Conservation (phyloP, 2,329 filamentous ascomycete genomes). For the Fusarium torulosum region DNA sequence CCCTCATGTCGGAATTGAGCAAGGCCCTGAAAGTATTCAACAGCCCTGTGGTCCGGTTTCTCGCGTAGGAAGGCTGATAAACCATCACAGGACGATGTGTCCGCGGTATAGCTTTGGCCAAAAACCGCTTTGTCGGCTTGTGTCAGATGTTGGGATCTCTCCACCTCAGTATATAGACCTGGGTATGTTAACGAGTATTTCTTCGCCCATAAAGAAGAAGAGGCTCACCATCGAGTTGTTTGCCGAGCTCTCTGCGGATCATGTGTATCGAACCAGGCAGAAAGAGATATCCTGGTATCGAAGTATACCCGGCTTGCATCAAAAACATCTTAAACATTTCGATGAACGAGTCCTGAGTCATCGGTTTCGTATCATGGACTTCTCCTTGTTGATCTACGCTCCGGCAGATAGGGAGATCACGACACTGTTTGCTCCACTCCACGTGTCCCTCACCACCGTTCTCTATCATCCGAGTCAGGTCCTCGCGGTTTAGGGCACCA, state of each 20-base stretch:
- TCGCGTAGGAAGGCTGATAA: not conserved
- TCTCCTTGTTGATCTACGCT: not conserved
- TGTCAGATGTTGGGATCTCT: not conserved
- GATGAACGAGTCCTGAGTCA: not conserved
- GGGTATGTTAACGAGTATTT: not conserved
- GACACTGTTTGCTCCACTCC: too few species aligned
- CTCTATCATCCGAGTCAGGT: not conserved
- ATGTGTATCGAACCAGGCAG: not conserved
- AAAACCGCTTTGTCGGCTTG: not conserved
- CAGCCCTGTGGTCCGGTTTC: not conserved
- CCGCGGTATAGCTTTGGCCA: not conserved
- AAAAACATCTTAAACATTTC: not conserved
- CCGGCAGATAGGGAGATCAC: too few species aligned
- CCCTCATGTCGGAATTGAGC: not conserved
- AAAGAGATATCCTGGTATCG: not conserved
- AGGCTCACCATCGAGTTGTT: not conserved
- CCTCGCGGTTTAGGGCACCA: not conserved
- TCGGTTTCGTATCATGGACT: not conserved
- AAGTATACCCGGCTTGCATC: not conserved
- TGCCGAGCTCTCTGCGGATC: not conserved
- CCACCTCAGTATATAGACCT: not conserved
- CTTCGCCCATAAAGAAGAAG: too few species aligned
- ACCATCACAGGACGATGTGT: not conserved
- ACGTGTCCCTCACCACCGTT: not conserved
- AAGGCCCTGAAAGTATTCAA: not conserved